A percentile compares a stretch with the other conserved stretches of the same genome.
Evolutionary conservation across 2,329 filamentous ascomycete species (phyloP).

Genomic region (Akanthomyces lecanii): DNA sequence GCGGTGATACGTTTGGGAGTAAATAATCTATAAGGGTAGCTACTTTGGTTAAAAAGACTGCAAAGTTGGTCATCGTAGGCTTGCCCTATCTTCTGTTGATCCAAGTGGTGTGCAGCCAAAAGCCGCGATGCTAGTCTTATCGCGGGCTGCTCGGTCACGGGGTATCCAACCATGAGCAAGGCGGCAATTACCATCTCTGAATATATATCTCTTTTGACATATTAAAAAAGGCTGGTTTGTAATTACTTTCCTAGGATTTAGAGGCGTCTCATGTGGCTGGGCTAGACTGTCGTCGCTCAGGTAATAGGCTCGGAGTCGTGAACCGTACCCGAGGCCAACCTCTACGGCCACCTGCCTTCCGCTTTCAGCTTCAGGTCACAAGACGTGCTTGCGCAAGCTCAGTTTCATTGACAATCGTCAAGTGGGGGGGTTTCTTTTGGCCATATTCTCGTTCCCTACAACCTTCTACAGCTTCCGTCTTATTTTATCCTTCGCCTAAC

Average conservation of each 20-base stretch:
- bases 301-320: background rate
- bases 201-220: too few relatives aligned
- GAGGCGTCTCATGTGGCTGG: background rate
- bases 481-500: background rate
- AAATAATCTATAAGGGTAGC: background rate
- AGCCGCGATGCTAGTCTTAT: too few relatives aligned
- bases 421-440: background rate
- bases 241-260: background rate
- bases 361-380: background rate
- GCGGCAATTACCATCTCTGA: too few relatives aligned
- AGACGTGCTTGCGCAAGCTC: background rate
- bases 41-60: too few relatives aligned
- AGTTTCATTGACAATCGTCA: background rate
- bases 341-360: background rate
- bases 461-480: background rate
- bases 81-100: too few relatives aligned
- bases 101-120: too few relatives aligned
- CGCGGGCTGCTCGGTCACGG: too few relatives aligned
- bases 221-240: too few relatives aligned
- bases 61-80: too few relatives aligned
- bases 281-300: background rate
- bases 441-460: background rate
- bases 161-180: too few relatives aligned
- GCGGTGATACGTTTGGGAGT: slow-evolving; percentile 36
- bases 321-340: slow-evolving; percentile 3